These are phyloP conservation scores for Ganoderma leucocontextum DNA, from an alignment of 1,284 basidiomycete species.

Conservation along the genomic window DNA sequence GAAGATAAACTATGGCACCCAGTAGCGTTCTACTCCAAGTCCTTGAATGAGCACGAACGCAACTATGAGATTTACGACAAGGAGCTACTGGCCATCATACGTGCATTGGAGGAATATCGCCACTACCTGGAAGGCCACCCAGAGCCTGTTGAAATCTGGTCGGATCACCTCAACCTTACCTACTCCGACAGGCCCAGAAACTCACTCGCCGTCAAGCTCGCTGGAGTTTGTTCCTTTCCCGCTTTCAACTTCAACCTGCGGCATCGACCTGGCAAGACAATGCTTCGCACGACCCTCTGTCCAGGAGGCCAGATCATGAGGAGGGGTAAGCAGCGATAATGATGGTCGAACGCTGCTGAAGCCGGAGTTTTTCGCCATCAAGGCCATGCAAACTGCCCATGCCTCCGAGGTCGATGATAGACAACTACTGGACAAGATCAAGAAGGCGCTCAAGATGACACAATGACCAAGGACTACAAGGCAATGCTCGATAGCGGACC, in stretches of 20 bases:
- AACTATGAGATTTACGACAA: constrained; percentile 51
- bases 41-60: constrained; percentile 13
- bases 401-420: too few relatives aligned
- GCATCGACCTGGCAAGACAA: constrained; percentile 48
- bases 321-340: too few relatives aligned
- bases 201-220: constrained; percentile 49
- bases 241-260: constrained; percentile 48
- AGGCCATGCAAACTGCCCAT: too few relatives aligned
- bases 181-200: constrained; percentile 46
- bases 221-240: constrained; percentile 47
- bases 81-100: constrained; percentile 47
- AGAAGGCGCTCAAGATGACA: too few relatives aligned
- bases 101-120: constrained; percentile 43
- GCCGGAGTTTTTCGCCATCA: too few relatives aligned
- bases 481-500: background rate
- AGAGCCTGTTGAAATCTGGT: constrained; percentile 30
- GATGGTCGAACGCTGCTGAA: too few relatives aligned
- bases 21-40: constrained; percentile 21
- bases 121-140: constrained; percentile 40
- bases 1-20: constrained; percentile 22
- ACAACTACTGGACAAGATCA: too few relatives aligned
- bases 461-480: too few relatives aligned
- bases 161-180: constrained; percentile 54
- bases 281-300: constrained; percentile 49
- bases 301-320: constrained; percentile 45